These are phyloP conservation scores for Komagataella pseudopastoris DNA, from an alignment of 805 yeast genomes.

Conservation along the genomic window DNA sequence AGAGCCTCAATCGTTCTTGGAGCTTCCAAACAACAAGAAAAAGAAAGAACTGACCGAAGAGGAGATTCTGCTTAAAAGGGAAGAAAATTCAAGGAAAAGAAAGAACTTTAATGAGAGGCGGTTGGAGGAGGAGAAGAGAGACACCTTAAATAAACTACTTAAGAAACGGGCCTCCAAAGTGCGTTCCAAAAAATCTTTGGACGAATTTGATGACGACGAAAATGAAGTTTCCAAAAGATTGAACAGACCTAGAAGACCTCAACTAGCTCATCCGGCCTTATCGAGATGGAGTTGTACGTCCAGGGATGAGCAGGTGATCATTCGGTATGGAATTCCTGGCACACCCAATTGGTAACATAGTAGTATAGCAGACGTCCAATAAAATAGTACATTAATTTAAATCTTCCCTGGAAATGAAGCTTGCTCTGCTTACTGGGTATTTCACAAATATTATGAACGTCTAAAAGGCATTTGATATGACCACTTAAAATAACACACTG, in stretches of 20 bases:
- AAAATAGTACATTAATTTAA: background rate
- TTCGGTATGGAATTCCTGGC: background rate
- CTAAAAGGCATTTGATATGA: no score
- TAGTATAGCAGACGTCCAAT: background rate
- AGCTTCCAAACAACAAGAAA: constrained; percentile 25
- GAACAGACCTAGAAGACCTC: constrained; percentile 21
- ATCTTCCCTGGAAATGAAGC: no score
- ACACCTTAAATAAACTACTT: constrained; percentile 75
- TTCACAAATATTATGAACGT: no score
- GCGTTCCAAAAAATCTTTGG: constrained; percentile 22
- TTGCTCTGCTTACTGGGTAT: no score
- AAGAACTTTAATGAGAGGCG: constrained; percentile 73
- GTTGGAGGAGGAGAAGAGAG: constrained; percentile 85
- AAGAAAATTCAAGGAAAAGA: constrained; percentile 81
- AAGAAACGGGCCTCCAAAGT: constrained; percentile 74
- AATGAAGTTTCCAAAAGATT: background rate
- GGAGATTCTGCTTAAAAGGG: constrained; percentile 66
- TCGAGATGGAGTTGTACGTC: constrained; percentile 13
- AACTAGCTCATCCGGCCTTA: constrained; percentile 22
- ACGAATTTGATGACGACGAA: constrained; percentile 7
- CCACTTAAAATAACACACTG: no score
- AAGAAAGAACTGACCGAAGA: constrained; percentile 65
- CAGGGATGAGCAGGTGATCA: background rate
- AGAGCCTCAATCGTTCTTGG: constrained; percentile 12
- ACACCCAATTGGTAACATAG: background rate